Conservation (phyloP, 306 rosid species). For the Cicer arietinum region DNA sequence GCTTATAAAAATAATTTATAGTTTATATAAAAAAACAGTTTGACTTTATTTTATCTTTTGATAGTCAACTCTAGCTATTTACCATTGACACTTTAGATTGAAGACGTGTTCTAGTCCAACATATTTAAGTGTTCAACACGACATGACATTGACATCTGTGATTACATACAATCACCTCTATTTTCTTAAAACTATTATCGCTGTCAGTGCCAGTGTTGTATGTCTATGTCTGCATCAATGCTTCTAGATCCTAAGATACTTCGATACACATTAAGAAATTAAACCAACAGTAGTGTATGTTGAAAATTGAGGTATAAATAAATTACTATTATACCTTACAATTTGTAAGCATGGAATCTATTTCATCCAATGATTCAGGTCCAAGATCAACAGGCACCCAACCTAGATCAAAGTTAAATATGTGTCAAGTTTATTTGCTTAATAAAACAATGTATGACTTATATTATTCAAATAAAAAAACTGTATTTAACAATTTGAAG, state of each 20-base stretch:
- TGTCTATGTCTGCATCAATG: no score
- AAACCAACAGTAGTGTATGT: conserved; percentile 30
- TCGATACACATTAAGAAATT: conserved; percentile 24
- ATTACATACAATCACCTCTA: no score
- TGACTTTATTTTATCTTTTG: no score
- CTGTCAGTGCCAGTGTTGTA: conserved; percentile 6
- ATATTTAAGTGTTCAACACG: no score
- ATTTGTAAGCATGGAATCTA: conserved; percentile 60
- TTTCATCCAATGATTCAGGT: conserved; percentile 69
- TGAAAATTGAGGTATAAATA: conserved; percentile 33
- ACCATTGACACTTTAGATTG: no score
- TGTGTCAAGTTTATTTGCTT: conserved; percentile 26
- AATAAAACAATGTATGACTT: conserved; percentile 28
- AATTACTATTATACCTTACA: conserved; percentile 63
- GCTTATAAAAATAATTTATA: no score
- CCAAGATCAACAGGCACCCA: conserved; percentile 92
- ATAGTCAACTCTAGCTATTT: no score
- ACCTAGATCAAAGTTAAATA: conserved; percentile 52
- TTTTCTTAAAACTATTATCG: no score
- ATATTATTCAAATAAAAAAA: conserved; percentile 17
- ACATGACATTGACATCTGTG: no score
- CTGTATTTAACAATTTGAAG: conserved; percentile 22
- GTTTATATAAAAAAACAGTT: no score
- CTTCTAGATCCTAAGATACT: conserved; percentile 1
- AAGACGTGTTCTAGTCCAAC: no score